Base-by-base conservation (phyloP, 2,329 filamentous ascomycete genomes). In the Diaporthe ampelina region DNA sequence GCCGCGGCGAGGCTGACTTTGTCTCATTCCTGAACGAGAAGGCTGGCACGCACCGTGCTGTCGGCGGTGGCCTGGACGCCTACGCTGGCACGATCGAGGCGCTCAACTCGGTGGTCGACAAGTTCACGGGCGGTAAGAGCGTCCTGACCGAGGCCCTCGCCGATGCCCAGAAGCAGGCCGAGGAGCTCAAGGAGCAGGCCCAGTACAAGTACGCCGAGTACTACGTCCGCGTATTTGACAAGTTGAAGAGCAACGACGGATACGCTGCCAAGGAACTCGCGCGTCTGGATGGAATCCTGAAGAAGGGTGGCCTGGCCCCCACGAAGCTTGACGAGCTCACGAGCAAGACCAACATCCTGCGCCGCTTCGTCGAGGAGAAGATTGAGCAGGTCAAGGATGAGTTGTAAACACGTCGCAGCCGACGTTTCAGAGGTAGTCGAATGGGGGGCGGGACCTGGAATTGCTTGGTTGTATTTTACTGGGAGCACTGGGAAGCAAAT, bases 151-250 rank as follows among this genome's bases (percentile, higher is more conserved):
- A 93, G 77, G 90, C 95, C 29, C 88, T 91, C 45, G 88, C 88
- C 57, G 93, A 97, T 84, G 88, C 94, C 70, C 92, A 93, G 87
- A 93, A 93, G 86, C 90, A 91, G 76, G 92, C 92, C 29, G 88
- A 89, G 79, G 86, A 85, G 69, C 83, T 97, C 70, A 90, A 93
- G 85, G 92, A 90, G 70, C 83, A 86, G 76, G 86, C 86, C 17
- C 86, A 91, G 83, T 84, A 93, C 84, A 94, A 94, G 87, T 97
- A 96, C 81, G 94, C 94, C 61, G 90, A 95, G 85, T 99, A 99
- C 90, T 98, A 99, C 84, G 88, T 97, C 83, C 94, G 94, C 83
- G 95, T 97, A 72, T 93, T 97, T 76, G 91, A 94, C 82, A 98
- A 98, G 91, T 86, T 97, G 77, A 88, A 87, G 82, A 88, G 92